Evolutionary conservation across 2,329 filamentous ascomycete genomes (phyloP), one percentile per base, ranked within the genome.

Genomic region (Penicillium occitanis): DNA sequence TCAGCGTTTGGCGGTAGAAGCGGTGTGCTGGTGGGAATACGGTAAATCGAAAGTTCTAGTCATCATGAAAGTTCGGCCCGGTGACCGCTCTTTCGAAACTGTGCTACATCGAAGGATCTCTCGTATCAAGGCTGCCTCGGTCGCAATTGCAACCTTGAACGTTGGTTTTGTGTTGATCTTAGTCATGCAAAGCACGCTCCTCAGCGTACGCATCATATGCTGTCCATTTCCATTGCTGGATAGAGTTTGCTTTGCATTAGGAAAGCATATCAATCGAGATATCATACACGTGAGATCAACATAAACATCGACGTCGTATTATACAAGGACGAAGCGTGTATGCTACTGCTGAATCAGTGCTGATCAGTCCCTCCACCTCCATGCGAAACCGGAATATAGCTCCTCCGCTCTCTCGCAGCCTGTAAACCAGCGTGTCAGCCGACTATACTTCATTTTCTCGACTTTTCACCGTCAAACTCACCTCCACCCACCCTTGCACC

Each of bases 401-500:
- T 79, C 66, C 80, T 79, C 69, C 83, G 77, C 71, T 84, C 81
- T 68, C 80, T 77, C 46, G 78, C 78, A 69, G 78, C 79, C 82
- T 85, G 66, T 28, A 35, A 22, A 63, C 19, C 17, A 59, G 8
- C 10, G 50, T 61, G 68, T 57, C 67, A 66, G 61, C 42, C 28
- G 35, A 64, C 66, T n/a, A 40, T 4, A 17, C 37, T 30, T 4
- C 5, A 25, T 25, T 28, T 50, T 14, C 8, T 30, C 28, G 14
- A n/a, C 19, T 8, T 8, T 11, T 44, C 1, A 28, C 11, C 5
- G 22, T 10, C 10, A 58, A 28, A 69, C 80, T 69, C 78, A 84
- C 84, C 76, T 85, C 82, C 69, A 83, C 74, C 81, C 84, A 87
- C 69, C 81, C 82, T 70, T 85, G 81, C 33, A 87, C 80, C 82